Evolutionary conservation across 306 rosid species (phyloP), one percentile per base, ranked within the genome.

Genomic region (Fragaria ananassa): DNA sequence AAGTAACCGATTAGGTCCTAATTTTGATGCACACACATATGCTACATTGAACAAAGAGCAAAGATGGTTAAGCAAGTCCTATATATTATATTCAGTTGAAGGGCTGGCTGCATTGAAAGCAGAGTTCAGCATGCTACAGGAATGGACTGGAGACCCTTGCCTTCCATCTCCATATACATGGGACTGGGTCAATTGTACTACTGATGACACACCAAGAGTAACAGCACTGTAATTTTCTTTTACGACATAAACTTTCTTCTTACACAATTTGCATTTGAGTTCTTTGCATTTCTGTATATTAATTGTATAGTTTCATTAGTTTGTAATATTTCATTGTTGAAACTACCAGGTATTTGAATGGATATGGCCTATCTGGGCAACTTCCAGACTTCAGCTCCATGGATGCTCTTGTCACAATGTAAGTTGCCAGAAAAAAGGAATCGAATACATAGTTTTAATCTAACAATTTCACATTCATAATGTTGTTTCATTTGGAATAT

Each of bases 141-240:
- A 83, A n/a, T 87, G 91, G 87, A 79, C 75, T 58, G 87, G 89
- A 10, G 91, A 87, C 60, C 89, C 87, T 25, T 79, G 91, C 78
- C 84, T 85, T 21, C 89, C 91, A 8, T 78, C 72, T 21, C 79
- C 87, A 1, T 83, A 71, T 67, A 73, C 60, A 21, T 87, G 91
- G 86, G 89, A 87, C 64, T 87, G 87, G 91, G 78, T 85, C 27
- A 39, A 76, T 65, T 85, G 89, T 58, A 78, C 68, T 68, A 25
- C 73, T 61, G 82, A 61, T 56, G 45, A 37, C 66, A 70, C 31
- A 31, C 89, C 89, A 11, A 81, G 87, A 62, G 84, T 87, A 5
- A 79, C 57, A 47, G 86, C 87, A 64, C 66, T 85, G 89, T 87
- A 85, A 54, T 25, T 64, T 44, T 53, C 13, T 2, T 34, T 23